Conservation (phyloP, 495 filamentous ascomycete species). For the Cladorrhinum samala region DNA sequence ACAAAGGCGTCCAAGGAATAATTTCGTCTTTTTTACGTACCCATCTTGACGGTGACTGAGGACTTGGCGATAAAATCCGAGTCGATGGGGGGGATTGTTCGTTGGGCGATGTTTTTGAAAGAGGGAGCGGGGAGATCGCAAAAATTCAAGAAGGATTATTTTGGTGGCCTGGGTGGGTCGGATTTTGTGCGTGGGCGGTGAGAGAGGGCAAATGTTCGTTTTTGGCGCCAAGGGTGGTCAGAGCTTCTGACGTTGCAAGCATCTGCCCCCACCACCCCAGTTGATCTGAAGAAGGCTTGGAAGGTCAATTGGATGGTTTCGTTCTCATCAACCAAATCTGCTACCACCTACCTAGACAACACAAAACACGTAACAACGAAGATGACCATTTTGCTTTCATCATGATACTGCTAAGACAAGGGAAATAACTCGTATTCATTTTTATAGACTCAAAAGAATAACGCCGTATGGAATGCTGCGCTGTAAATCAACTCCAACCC, state of each 20-base stretch:
- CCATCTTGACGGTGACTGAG: slow-evolving; percentile 44
- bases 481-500: too few relatives aligned
- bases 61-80: slow-evolving; percentile 32
- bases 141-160: slow-evolving; percentile 14
- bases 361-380: too few relatives aligned
- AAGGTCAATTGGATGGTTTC: too few relatives aligned
- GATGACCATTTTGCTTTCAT: too few relatives aligned
- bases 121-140: not conserved
- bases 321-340: too few relatives aligned
- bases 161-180: slow-evolving; percentile 11
- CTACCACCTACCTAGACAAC: too few relatives aligned
- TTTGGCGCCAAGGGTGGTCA: not conserved
- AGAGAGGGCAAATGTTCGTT: slow-evolving; percentile 25
- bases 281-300: too few relatives aligned
- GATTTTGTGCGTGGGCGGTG: slow-evolving; percentile 39
- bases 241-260: not conserved
- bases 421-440: too few relatives aligned
- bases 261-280: not conserved
- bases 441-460: too few relatives aligned
- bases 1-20: slow-evolving; percentile 28
- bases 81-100: slow-evolving; percentile 33
- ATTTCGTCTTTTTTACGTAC: slow-evolving; percentile 33
- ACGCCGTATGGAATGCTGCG: too few relatives aligned
- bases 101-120: slow-evolving; percentile 27
- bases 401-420: too few relatives aligned